phyloP scores from a whole-genome alignment of 495 filamentous ascomycete species.

The Neurospora sp. region DNA sequence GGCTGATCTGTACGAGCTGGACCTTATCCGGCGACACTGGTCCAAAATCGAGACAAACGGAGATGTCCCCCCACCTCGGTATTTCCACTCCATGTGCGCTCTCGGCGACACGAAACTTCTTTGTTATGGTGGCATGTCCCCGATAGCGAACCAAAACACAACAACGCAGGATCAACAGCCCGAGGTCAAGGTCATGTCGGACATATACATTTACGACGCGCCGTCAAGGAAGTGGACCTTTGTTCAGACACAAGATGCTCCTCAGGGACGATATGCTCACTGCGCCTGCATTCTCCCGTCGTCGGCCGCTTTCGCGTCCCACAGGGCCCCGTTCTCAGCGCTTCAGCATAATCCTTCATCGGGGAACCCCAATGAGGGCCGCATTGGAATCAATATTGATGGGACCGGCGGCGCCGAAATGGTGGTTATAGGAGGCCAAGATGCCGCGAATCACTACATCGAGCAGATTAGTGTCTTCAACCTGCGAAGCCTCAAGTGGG shows the following conservation, averaged over 20 bases:
- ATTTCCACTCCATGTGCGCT: slow-evolving; percentile 92
- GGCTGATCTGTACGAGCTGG: slow-evolving; percentile 83
- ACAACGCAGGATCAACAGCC: slow-evolving; percentile 58
- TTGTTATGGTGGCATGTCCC: slow-evolving; percentile 97
- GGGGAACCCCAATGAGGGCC: slow-evolving; percentile 69
- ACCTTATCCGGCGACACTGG: slow-evolving; percentile 88
- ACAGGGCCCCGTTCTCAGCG: slow-evolving; percentile 71
- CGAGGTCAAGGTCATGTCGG: slow-evolving; percentile 94
- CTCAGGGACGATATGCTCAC: slow-evolving; percentile 92
- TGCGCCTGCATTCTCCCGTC: slow-evolving; percentile 90
- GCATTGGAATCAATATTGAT: slow-evolving; percentile 77
- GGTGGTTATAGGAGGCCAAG: slow-evolving; percentile 93
- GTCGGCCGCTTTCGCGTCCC: slow-evolving; percentile 72
- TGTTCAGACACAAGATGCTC: slow-evolving; percentile 68
- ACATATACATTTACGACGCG: slow-evolving; percentile 96
- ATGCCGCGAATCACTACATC: slow-evolving; percentile 96
- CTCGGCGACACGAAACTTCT: slow-evolving; percentile 93
- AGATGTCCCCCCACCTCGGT: slow-evolving; percentile 80
- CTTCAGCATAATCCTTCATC: slow-evolving; percentile 81
- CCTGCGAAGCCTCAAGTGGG: slow-evolving; percentile 91
- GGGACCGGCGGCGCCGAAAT: slow-evolving; percentile 91
- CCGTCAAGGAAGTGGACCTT: slow-evolving; percentile 74
- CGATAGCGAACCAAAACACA: slow-evolving; percentile 45
- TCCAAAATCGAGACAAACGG: slow-evolving; percentile 74
- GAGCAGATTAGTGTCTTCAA: slow-evolving; percentile 98